These are phyloP conservation scores for Rhizophora mangle DNA, from an alignment of 345 rosid species.

Conservation along the genomic window DNA sequence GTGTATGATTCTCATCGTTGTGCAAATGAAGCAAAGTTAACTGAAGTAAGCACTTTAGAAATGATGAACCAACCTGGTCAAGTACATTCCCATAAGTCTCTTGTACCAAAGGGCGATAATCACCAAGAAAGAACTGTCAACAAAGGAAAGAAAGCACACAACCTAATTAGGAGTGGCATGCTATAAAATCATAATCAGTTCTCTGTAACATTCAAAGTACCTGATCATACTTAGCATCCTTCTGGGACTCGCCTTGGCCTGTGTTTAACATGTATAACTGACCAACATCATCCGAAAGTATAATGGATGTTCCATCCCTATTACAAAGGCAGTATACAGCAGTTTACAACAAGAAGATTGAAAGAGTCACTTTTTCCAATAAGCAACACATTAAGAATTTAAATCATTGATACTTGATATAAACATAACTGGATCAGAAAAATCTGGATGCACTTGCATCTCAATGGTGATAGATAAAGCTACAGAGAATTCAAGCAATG, in stretches of 20 bases:
- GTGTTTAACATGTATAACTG: constrained; percentile 84
- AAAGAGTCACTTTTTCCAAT: background rate
- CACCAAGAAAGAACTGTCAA: constrained; percentile 95
- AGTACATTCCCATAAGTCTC: constrained; percentile 79
- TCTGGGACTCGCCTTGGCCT: constrained; percentile 96
- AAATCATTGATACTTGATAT: background rate
- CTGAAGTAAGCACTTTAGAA: constrained; percentile 13
- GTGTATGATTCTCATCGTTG: background rate
- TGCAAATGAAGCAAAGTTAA: background rate
- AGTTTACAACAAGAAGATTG: constrained; percentile 4
- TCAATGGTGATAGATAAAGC: background rate
- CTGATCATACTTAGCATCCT: constrained; percentile 96
- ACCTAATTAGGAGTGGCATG: background rate
- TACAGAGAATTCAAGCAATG: background rate
- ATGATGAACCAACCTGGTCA: constrained; percentile 69
- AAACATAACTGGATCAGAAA: background rate
- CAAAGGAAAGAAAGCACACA: constrained; percentile 3
- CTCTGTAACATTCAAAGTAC: constrained; percentile 32
- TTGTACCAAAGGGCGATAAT: constrained; percentile 88
- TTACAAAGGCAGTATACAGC: constrained; percentile 13
- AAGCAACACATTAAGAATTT: background rate
- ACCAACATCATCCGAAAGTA: constrained; percentile 99
- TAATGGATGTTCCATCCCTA: constrained; percentile 95
- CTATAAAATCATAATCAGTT: constrained; percentile 14
- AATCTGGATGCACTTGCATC: background rate